Base-by-base conservation (phyloP, 2,329 filamentous ascomycete genomes). In the Trichoderma pleuroti region DNA sequence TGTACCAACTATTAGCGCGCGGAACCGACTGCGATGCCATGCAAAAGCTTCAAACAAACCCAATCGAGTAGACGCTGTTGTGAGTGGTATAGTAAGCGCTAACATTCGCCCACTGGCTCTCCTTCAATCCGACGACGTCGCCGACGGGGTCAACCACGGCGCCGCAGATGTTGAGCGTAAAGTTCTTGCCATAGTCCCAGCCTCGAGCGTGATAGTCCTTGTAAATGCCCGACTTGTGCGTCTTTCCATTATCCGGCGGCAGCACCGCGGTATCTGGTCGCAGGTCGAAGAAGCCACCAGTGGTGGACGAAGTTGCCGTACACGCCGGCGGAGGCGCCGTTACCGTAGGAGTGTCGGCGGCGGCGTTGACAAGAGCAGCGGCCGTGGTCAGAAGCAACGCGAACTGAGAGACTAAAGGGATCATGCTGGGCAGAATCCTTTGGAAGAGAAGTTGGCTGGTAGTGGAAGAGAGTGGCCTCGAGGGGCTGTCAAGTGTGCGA, bases 111-210 rank as follows among this genome's bases (percentile, higher is more conserved):
- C 90, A 93, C 61, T 84, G 76, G 69, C 79, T 78, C 79, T 87
- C 84, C 57, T 89, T 85, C 4, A 94, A 79, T n/a, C 90, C 92
- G 12, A 87, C 85, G 11, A 92, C 87, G 72, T 88, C 84, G 56
- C 86, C 82, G 24, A 92, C 83, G 18, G 87, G 83, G 75, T 92
- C 88, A 18, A 94, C 86, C n/a, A 94, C 91, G 1, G 92, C 85
- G 42, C 86, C 90, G 82, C 93, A 96, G 75, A 96, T 90, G 81
- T 96, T 96, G 76, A 95, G 78, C 2, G 92, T 95, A 77, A 96
- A 96, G 82, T 95, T 95, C 73, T 89, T 88, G 73, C 88, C 89
- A 75, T 94, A 93, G 80, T 95, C 93, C 79, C 90, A 92, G 39
- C 93, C 93, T 71, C 87, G 87, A 9, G 91, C 89, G 73, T 88